Conservation (phyloP, 805 yeast species). For the Torulaspora microellipsoides region DNA sequence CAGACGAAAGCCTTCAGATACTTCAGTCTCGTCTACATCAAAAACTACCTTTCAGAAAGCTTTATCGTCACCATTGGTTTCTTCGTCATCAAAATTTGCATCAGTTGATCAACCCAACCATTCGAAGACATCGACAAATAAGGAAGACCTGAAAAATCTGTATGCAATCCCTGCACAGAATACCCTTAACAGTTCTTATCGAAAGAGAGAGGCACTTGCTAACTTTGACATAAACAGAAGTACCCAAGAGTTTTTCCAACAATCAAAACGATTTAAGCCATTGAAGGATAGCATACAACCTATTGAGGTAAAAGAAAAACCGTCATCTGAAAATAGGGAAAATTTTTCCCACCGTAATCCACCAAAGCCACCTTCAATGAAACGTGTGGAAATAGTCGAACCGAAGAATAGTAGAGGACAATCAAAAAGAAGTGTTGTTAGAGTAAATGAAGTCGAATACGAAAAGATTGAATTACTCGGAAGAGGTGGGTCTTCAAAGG, state of each 20-base stretch:
- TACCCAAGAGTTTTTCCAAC: constrained; percentile 5
- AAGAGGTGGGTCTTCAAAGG: constrained; percentile 89
- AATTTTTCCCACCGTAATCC: constrained; percentile 7
- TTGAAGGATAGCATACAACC: background rate
- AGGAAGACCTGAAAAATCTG: constrained; percentile 1
- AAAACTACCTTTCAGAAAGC: constrained; percentile 9
- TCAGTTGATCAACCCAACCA: constrained; percentile 1
- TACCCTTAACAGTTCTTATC: constrained; percentile 8
- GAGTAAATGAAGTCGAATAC: constrained; percentile 58
- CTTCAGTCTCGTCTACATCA: constrained; percentile 10
- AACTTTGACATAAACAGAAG: constrained; percentile 26
- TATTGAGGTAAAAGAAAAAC: background rate
- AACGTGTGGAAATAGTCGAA: constrained; percentile 9
- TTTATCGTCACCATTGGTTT: constrained; percentile 16
- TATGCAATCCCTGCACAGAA: constrained; percentile 7
- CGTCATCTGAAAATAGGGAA: background rate
- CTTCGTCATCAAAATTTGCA: constrained; percentile 10
- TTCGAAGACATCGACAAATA: constrained; percentile 1
- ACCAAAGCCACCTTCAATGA: constrained; percentile 10
- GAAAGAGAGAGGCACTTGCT: constrained; percentile 29
- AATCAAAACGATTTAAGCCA: constrained; percentile 11
- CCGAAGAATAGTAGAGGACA: constrained; percentile 9
- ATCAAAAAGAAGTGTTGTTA: constrained; percentile 23
- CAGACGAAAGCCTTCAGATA: constrained; percentile 14
- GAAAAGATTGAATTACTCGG: constrained; percentile 78